Base-by-base conservation (phyloP, 2,329 filamentous ascomycete species). In the Claviceps pusilla region DNA sequence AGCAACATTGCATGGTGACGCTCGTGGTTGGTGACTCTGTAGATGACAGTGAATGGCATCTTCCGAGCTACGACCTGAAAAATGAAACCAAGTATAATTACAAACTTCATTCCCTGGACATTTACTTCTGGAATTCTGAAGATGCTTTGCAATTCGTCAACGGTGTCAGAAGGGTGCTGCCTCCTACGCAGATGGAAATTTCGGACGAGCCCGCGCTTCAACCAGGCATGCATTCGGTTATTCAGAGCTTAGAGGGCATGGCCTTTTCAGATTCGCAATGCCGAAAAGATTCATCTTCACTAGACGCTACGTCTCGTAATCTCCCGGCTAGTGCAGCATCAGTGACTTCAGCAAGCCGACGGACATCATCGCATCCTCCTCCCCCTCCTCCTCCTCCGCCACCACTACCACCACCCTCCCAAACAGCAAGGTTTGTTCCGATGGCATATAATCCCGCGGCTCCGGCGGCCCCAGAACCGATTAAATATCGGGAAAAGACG, bases 1-100 rank as follows among this genome's bases (percentile, higher is more conserved):
- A 82, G 62, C 86, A 90, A 58, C 80, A 83, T 54, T 86, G 79
- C 61, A 72, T 87, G 57, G 82, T 89, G 59, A 85, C 79, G 10
- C 70, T 90, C 59, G 78, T 74, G 3, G 77, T 88, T 46, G 79
- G 84, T 58, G 72, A 75, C 55, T 63, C 72, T 54, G 68, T 74
- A 51, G 67, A 77, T 58, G 71, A 72, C 49, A 77, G 77, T 57
- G 74, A 89, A 66, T 90, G 86, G 87, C 84, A 88, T 66, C 75
- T 90, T 7, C 85, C 86, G 2, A 82, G 81, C 0, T 85, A 78
- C 65, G 85, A 90, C 65, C 80, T 80, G 2, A 76, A 75, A 51
- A 87, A 88, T 67, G 80, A 89, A 67, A 82, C 79, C 64, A 88
- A 86, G 66, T 89, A 89, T 66, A 80, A 89, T 73, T 89, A 89